These are phyloP conservation scores for Aspergillus hortae DNA, from an alignment of 2,329 filamentous ascomycete genomes.

Conservation along the genomic window DNA sequence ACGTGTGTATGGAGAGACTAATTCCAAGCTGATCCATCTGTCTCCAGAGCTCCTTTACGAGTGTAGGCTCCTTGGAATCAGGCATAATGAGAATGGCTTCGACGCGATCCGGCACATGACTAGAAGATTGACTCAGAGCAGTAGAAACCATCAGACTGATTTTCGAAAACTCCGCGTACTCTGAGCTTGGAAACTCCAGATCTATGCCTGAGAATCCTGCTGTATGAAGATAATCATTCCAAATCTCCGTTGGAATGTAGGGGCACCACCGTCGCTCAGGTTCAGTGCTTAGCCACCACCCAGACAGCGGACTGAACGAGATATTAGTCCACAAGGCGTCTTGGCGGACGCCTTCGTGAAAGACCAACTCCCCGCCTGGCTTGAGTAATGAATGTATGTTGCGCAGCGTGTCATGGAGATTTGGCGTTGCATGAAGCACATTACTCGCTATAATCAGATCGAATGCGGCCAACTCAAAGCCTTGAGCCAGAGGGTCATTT, in stretches of 20 bases:
- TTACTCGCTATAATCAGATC: slow-evolving; percentile 29
- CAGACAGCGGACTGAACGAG: slow-evolving; percentile 31
- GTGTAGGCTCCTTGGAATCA: background rate
- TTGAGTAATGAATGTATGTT: slow-evolving; percentile 21
- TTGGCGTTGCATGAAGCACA: slow-evolving; percentile 27
- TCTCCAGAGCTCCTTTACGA: background rate
- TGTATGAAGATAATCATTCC: slow-evolving; percentile 21
- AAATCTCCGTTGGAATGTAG: slow-evolving; percentile 11
- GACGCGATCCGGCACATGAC: background rate
- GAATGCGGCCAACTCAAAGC: slow-evolving; percentile 19
- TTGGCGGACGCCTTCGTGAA: slow-evolving; percentile 33
- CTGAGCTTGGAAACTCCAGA: background rate
- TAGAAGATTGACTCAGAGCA: background rate
- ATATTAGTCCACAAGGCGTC: slow-evolving; percentile 4
- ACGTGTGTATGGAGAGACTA: too few species aligned
- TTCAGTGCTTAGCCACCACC: slow-evolving; percentile 28
- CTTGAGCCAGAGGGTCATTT: slow-evolving; percentile 20
- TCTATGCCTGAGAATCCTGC: slow-evolving; percentile 25
- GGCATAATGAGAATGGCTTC: background rate
- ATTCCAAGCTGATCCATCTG: background rate
- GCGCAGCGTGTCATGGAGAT: slow-evolving; percentile 17
- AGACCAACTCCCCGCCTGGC: slow-evolving; percentile 44
- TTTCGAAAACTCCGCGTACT: slow-evolving; percentile 1
- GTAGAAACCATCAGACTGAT: slow-evolving; percentile 8
- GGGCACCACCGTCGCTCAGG: slow-evolving; percentile 3